A percentile compares a stretch with the other conserved stretches of the same genome.
Evolutionary conservation across 495 filamentous ascomycete species (phyloP).

Genomic region (Pseudoneurospora amorphoporcata): DNA sequence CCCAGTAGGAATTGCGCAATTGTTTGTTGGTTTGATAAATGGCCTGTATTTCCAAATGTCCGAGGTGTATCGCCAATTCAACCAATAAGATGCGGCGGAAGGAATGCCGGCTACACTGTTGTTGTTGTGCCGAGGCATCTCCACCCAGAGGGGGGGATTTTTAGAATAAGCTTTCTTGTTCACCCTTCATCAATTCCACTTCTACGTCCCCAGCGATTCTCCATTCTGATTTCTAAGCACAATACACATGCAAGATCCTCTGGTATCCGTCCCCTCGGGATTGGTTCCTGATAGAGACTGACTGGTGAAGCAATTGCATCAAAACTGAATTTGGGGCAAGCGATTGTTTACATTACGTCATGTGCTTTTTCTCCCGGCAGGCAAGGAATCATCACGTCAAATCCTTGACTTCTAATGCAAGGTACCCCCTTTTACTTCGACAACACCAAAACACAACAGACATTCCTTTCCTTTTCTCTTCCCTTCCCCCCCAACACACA

Average conservation of each 20-base stretch:
- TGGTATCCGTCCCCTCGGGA: neutral
- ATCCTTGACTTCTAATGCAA: no score
- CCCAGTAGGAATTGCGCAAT: neutral
- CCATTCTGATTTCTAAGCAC: neutral
- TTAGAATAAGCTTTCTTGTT: no score
- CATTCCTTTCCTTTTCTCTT: neutral
- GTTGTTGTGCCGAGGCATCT: neutral
- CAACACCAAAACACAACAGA: neutral
- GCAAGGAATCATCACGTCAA: neutral
- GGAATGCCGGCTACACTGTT: neutral
- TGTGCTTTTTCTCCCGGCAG: neutral
- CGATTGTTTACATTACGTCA: neutral
- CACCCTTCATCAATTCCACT: neutral
- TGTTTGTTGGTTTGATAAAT: neutral
- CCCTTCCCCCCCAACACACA: neutral
- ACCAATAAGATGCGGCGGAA: neutral
- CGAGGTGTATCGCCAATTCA: neutral
- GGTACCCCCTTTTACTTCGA: no score
- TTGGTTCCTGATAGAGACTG: neutral
- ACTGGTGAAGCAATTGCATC: neutral
- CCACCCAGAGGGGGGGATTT: neutral
- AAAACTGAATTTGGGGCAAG: neutral
- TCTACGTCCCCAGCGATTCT: neutral
- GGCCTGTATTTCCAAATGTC: neutral
- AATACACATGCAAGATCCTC: neutral